Base-by-base conservation (phyloP, 2,329 filamentous ascomycete species). In the Ambrosiella beaveri region DNA sequence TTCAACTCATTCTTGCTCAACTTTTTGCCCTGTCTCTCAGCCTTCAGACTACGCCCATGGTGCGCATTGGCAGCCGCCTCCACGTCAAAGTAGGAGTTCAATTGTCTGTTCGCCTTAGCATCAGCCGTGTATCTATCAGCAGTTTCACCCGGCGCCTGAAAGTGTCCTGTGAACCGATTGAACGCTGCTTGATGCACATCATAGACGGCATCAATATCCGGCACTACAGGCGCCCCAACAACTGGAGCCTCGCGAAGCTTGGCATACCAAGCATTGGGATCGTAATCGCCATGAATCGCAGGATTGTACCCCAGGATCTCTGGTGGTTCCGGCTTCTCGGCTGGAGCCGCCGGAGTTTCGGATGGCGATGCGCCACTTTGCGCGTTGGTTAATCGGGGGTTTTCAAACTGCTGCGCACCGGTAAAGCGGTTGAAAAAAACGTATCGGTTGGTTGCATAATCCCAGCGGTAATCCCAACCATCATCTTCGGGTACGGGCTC, bases 31-130 rank as follows among this genome's bases (percentile, higher is more conserved):
- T 86, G 83, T 58, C 93, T 78, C 74, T 98, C 93, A 1, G 89
- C 93, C 71, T 91, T 94, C 60, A 98, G 74, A 66, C 90, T 96
- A 60, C 85, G 80, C 1, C 93, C 93, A 64, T 95, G 85, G 66
- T 98, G 90, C 59, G 81, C 80, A 67, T 95, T 96, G 3, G 90
- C 91, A 2, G 89, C 90, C 3, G 89, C 87, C 69, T 97, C 90
- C 49, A 96, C 90, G 67, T 98, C 91, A 69, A 97, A 98, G 71
- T 85, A 97, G 45, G 89, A 87, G 66, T 87, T 86, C 85, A 97
- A 86, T 72, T 97, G 93, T 50, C 93, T 78, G 56, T 76, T 77
- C 61, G 85, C 85, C 75, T 95, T 96, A 66, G 88, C 86, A 67
- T 94, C 88, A 66, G 95, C 89, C 64, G 82, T 85, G 73, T 90